These are phyloP conservation scores for Trichothecium roseum DNA, from an alignment of 2,329 filamentous ascomycete genomes.

Conservation along the genomic window DNA sequence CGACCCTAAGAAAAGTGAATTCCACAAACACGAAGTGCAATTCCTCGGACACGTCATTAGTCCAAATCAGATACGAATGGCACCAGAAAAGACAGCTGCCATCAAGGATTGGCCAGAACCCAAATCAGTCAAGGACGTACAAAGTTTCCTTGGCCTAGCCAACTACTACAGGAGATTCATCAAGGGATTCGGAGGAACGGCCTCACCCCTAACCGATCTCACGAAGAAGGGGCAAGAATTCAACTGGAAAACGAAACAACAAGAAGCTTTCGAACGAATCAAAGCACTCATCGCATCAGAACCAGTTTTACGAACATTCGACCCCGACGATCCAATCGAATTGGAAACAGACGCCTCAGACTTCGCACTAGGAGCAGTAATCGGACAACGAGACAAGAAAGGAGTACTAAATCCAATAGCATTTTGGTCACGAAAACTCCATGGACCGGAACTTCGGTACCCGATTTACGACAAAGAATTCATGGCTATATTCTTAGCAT, in stretches of 20 bases:
- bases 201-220: background rate
- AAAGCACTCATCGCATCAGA: background rate
- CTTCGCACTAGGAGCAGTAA: background rate
- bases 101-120: background rate
- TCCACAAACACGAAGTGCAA: background rate
- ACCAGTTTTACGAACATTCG: background rate
- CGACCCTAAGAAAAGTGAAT: background rate
- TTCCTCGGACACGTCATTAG: background rate
- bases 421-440: constrained; percentile 1
- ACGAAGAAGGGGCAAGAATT: background rate
- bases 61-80: background rate
- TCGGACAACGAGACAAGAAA: background rate
- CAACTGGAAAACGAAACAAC: background rate
- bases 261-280: too few species aligned
- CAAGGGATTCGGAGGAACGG: too few species aligned
- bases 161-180: background rate
- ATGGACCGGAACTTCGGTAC: too few species aligned
- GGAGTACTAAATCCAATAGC: background rate
- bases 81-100: background rate
- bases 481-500: too few species aligned
- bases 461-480: too few species aligned
- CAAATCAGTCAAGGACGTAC: background rate
- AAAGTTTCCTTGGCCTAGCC: background rate
- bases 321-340: background rate
- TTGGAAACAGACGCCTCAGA: background rate